Evolutionary conservation across 495 filamentous ascomycete genomes (phyloP).

Genomic region (Daldinia caldariorum): DNA sequence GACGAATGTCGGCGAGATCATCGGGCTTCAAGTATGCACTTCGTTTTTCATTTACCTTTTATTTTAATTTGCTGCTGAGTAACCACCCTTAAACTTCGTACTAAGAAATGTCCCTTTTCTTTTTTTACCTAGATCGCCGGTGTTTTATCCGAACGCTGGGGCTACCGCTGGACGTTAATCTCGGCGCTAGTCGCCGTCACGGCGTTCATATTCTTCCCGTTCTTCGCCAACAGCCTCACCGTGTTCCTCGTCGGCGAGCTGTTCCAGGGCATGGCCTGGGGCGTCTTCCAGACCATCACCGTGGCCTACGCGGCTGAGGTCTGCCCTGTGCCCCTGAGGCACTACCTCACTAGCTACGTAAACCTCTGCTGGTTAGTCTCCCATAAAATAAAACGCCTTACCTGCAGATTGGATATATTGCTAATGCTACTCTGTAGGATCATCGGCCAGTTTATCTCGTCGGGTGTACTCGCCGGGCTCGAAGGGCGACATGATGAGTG

Average conservation of each 20-base stretch:
- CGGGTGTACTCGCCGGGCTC: constrained; percentile 59
- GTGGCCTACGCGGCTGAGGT: constrained; percentile 67
- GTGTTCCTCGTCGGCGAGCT: constrained; percentile 72
- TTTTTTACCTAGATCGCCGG: constrained; percentile 48
- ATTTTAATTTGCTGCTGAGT: too few relatives aligned
- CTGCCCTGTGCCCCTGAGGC: constrained; percentile 68
- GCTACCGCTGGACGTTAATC: constrained; percentile 51
- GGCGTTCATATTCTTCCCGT: constrained; percentile 64
- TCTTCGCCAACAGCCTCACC: constrained; percentile 70
- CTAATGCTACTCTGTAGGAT: constrained; percentile 47
- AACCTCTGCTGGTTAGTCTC: constrained; percentile 66
- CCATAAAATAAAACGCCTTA: not conserved
- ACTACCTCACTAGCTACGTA: constrained; percentile 70
- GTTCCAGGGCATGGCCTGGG: constrained; percentile 78
- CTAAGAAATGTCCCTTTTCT: constrained; percentile 45
- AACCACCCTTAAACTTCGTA: constrained; percentile 51
- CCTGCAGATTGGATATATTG: not conserved
- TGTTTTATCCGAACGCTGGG: constrained; percentile 44
- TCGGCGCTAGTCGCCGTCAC: constrained; percentile 56
- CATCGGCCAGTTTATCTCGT: constrained; percentile 63
- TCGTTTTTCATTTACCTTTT: too few relatives aligned
- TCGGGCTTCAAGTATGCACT: constrained; percentile 46
- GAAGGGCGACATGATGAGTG: constrained; percentile 52
- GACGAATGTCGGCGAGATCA: constrained; percentile 55
- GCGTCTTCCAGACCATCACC: constrained; percentile 65